Evolutionary conservation across 108 stramenopile genomes (phyloP), one percentile per base, ranked within the genome.

Genomic region (Thalassiosira profunda): DNA sequence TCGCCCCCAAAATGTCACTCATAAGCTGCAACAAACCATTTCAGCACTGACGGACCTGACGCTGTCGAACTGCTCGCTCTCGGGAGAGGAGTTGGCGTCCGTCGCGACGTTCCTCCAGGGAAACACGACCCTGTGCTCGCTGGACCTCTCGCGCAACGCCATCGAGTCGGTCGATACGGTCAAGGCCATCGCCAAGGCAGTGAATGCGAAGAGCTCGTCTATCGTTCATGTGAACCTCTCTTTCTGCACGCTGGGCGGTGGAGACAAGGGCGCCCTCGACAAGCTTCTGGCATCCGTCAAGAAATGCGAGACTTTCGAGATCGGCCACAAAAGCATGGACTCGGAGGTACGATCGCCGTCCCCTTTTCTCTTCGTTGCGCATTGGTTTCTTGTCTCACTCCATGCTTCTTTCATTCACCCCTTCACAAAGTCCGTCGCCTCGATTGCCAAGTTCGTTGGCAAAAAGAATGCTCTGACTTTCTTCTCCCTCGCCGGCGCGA

Each of bases 101-200:
- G 10, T 48, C 25, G 11, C 47, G 5, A 48, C 24, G 11, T 48
- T 14, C 2, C 26, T 67, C 23, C 9, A 4, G 3, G 28, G 30
- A 17, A 67, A 67, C 11, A 26, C 25, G 34, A 53, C 66, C 24
- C 30, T 67, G 12, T 20, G 26, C 1, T 23, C 26, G n/a, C n/a
- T 67, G 29, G 52, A 67, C 31, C 9, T 67, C 43, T 67, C 66
- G 24, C 8, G 12, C 5, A 54, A 55, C 36, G 44, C 54, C 3
- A 67, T 67, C 28, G 38, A 53, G 31, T 54, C 18, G 5, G 66
- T 40, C 18, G 66, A 54, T 11, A 52, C 51, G 1, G 17, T 3
- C 12, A 48, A 48, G 14, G 47, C 47, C 12, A 11, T 48, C 2
- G 18, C 47, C 2, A 48, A 48, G 9, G 47, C 47, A 20, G 25